A percentile compares a stretch with the other conserved stretches of the same genome.
Evolutionary conservation across 2,329 filamentous ascomycete species (phyloP).

Genomic region (Penicillium thymicola): DNA sequence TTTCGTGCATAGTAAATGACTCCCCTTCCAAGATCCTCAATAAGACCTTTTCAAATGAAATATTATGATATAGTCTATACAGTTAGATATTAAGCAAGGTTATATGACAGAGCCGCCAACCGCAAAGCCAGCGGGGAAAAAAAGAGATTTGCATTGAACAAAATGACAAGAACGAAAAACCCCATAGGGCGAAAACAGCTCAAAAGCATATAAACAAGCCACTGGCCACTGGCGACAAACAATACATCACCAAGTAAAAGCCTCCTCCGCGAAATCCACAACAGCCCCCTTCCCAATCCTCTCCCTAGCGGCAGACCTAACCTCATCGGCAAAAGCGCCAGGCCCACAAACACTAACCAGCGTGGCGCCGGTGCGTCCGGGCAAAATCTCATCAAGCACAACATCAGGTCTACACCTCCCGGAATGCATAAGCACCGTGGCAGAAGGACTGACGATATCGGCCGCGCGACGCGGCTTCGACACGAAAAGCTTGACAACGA

Average conservation of each 20-base stretch:
- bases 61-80: background rate
- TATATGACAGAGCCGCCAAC: background rate
- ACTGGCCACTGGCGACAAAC: background rate
- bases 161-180: background rate
- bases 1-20: background rate
- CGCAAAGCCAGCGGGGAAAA: background rate
- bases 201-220: background rate
- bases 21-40: no score
- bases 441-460: slow-evolving; percentile 56
- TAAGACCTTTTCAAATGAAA: background rate
- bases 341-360: slow-evolving; percentile 62
- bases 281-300: slow-evolving; percentile 51
- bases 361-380: slow-evolving; percentile 55
- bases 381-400: slow-evolving; percentile 57
- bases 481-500: slow-evolving; percentile 61
- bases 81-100: background rate
- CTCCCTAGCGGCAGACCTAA: slow-evolving; percentile 53
- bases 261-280: slow-evolving; percentile 63
- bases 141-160: background rate
- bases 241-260: slow-evolving; percentile 57
- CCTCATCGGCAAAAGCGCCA: slow-evolving; percentile 61
- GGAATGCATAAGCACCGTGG: slow-evolving; percentile 60
- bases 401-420: slow-evolving; percentile 56
- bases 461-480: slow-evolving; percentile 56
- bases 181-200: background rate